Evolutionary conservation across 176 grass and related monocot genomes (phyloP), one percentile per base, ranked within the genome.

Genomic region (Pontederia paniculata): DNA sequence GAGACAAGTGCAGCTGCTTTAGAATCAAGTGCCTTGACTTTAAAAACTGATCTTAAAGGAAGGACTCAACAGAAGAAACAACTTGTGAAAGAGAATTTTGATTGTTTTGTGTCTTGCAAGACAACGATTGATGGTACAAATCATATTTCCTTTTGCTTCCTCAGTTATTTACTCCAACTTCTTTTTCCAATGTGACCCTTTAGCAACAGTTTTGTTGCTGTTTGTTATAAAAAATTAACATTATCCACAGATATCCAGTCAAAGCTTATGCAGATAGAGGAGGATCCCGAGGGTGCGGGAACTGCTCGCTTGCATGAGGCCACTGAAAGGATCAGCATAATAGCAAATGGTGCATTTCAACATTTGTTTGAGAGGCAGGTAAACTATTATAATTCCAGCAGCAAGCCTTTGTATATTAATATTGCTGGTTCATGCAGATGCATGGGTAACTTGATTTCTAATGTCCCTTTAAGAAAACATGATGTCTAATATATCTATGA

Each of bases 41-140:
- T 98, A 72, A 98, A 98, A 81, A 88, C 80, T 79, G 93, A 98
- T 78, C 83, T 98, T 45, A 98, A 91, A 74, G 93, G 93, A 57
- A 88, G 93, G 75, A 98, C 93, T 28, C 86, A 91, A 50, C 80
- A 98, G 80, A 98, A 98, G 73, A 98, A 98, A 77, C 93, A 98
- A 58, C 69, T 98, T 59, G 86, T 98, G 63, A 98, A 98, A 74
- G 93, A 98, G 75, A 98, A 98, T 69, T 98, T 98, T 66, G 93
- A 98, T 88, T 98, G 93, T 74, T 98, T 98, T 56, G 83, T 98
- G 25, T 98, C 93, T 4, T 98, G 93, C 93, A 98, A 98, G 81
- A 98, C 93, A 54, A 98, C 93, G 48, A 98, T 98, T 72, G 93
- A 98, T 55, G 93, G 93, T 97, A 90, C 49, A 31, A 62, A 57